These are phyloP conservation scores for Claviceps pusilla DNA, from an alignment of 2,329 filamentous ascomycete genomes.

Conservation along the genomic window DNA sequence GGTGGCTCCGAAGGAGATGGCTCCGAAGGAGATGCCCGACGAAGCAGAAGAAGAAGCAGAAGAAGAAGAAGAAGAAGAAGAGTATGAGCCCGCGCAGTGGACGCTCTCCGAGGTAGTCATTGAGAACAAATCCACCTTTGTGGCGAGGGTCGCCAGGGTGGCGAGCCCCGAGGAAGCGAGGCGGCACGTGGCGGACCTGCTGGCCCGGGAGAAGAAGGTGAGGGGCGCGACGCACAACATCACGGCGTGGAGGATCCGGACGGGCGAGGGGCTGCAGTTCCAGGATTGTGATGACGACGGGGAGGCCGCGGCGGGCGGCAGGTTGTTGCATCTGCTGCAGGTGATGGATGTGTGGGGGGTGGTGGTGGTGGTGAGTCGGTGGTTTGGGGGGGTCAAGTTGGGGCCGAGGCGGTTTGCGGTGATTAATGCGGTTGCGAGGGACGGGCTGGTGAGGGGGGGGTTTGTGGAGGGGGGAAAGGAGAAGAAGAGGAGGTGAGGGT, in stretches of 20 bases:
- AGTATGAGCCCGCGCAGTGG: constrained; percentile 42
- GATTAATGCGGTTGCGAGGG: constrained; percentile 75
- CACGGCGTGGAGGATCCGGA: constrained; percentile 75
- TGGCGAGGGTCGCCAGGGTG: constrained; percentile 62
- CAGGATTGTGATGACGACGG: constrained; percentile 96
- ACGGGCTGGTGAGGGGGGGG: constrained; percentile 67
- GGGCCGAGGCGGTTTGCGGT: constrained; percentile 81
- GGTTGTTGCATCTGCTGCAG: constrained; percentile 81
- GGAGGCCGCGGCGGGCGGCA: constrained; percentile 76
- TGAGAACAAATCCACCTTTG: constrained; percentile 77
- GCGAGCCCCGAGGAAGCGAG: constrained; percentile 48
- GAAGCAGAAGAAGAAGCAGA: constrained; percentile 5
- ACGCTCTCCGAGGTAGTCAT: constrained; percentile 54
- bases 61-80: constrained; percentile 6
- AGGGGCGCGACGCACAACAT: constrained; percentile 91
- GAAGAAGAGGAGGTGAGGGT: background rate
- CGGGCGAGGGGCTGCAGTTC: constrained; percentile 28
- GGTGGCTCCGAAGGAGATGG: no score
- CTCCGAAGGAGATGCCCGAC: no score
- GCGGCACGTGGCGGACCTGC: constrained; percentile 55
- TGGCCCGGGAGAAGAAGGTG: constrained; percentile 69
- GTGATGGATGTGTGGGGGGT: constrained; percentile 88
- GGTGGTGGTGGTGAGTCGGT: constrained; percentile 83
- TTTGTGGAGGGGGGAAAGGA: constrained; percentile 25
- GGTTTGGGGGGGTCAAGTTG: constrained; percentile 85